Percentiles rank a stretch among this genome's conserved stretches.
Conservation (phyloP, 352 stramenopile genomes). For the Pythium scleroteichum region DNA sequence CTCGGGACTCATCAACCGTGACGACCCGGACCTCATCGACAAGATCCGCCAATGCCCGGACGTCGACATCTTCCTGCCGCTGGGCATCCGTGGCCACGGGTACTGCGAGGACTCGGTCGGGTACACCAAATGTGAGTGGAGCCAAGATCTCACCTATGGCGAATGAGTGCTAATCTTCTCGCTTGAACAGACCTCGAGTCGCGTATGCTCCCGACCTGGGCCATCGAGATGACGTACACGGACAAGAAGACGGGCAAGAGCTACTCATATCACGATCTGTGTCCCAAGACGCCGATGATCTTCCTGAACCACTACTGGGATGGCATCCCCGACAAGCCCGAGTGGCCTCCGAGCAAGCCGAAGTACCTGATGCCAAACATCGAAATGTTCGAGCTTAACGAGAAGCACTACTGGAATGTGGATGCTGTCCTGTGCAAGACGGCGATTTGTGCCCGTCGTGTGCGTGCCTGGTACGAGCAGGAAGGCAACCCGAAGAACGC, state of each 20-base stretch:
- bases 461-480: conserved; percentile 52
- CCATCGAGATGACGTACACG: conserved; percentile 42
- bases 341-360: conserved; percentile 27
- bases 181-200: conserved; percentile 30
- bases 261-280: conserved; percentile 56
- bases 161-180: background rate
- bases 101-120: conserved; percentile 72
- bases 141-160: no score
- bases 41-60: conserved; percentile 49
- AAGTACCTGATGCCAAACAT: conserved; percentile 32
- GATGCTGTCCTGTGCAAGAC: conserved; percentile 66
- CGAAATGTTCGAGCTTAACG: conserved; percentile 50
- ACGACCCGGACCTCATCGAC: conserved; percentile 42
- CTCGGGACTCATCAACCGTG: conserved; percentile 27
- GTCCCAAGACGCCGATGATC: conserved; percentile 29
- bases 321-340: conserved; percentile 16
- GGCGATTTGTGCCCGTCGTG: conserved; percentile 37
- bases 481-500: conserved; percentile 54
- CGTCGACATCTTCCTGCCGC: conserved; percentile 64
- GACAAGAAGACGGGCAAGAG: conserved; percentile 40
- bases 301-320: conserved; percentile 43
- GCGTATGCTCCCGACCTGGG: conserved; percentile 45
- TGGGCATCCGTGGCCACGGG: conserved; percentile 45
- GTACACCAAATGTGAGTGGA: conserved; percentile 57
- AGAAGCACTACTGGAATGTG: conserved; percentile 43